Base-by-base conservation (phyloP, 139 green algal species). In the Micractinium sp. region DNA sequence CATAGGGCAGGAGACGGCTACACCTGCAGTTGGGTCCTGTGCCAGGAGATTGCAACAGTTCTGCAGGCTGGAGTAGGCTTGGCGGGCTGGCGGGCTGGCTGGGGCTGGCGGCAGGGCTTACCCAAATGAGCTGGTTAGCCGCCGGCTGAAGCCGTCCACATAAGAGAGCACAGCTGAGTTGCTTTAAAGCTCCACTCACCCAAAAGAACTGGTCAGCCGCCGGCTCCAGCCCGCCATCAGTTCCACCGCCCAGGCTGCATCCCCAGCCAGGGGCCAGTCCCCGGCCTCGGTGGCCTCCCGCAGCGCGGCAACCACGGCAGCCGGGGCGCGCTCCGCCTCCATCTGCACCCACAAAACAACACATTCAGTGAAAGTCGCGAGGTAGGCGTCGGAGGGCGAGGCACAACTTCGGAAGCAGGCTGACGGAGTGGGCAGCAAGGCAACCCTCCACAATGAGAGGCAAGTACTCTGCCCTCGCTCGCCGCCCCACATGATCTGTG, bases 201-300 rank as follows among this genome's bases (percentile, higher is more conserved):
- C 69, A 15, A 88, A 81, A 15, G 15, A 41, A 29, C 31, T 56
- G 69, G 69, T 69, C 69, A 88, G 67, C 35, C 84, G 67, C 16
- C 84, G 38, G 84, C 84, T 88, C 23, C 31, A n/a, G 2, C 84
- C 84, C 5, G 39, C 84, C 69, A 88, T 81, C 31, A 88, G 19
- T 73, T 88, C 85, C 71, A 88, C 39, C 19, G 85, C 85, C 85
- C 85, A 88, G 23, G 85, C 85, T 0, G 85, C 85, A 31, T 88
- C 85, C 3, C n/a, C 85, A 19, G 85, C 85, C 2, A 88, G 85
- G 4, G 71, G 41, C 85, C 71, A 82, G 71, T 88, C 85, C 12
- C 20, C 41, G 0, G 41, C 71, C 0, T 73, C 85, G 15, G 38
- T 25, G 9, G 85, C 85, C 1, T 13, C 56, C 2, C 47, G 85